Evolutionary conservation across 2,329 filamentous ascomycete species (phyloP).

Genomic region (Tolypocladium tundrense): DNA sequence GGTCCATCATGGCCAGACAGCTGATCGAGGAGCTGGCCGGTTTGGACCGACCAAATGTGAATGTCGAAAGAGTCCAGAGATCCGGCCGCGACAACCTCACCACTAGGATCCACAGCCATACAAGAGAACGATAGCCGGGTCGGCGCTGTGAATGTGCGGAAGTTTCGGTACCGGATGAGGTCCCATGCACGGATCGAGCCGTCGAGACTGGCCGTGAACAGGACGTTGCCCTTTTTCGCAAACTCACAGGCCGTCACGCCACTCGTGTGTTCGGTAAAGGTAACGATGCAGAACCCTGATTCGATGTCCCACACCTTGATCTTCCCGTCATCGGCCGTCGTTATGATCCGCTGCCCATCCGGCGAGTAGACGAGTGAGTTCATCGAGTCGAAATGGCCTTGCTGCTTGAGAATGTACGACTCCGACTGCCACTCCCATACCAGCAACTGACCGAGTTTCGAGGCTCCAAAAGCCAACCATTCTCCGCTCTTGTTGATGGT

Average conservation of each 20-base stretch:
- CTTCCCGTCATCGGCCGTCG: conserved; percentile 91
- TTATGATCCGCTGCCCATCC: conserved; percentile 86
- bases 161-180: conserved; percentile 89
- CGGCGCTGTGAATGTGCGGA: conserved; percentile 92
- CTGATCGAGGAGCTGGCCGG: conserved; percentile 84
- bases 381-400: conserved; percentile 93
- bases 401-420: conserved; percentile 96
- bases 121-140: conserved; percentile 87
- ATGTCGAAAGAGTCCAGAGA: conserved; percentile 95
- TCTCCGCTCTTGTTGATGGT: conserved; percentile 91
- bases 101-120: conserved; percentile 91
- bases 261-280: conserved; percentile 92
- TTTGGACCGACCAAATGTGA: conserved; percentile 97
- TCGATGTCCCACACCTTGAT: conserved; percentile 97
- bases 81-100: conserved; percentile 90
- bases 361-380: conserved; percentile 89
- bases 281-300: conserved; percentile 95
- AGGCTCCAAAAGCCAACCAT: conserved; percentile 95
- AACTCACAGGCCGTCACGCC: conserved; percentile 93
- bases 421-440: conserved; percentile 99
- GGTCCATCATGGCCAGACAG: conserved; percentile 90
- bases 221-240: conserved; percentile 85
- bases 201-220: conserved; percentile 92
- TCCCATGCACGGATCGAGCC: conserved; percentile 95
- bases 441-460: conserved; percentile 86